These are phyloP conservation scores for Thielaviopsis euricoi DNA, from an alignment of 2,329 filamentous ascomycete genomes.

Conservation along the genomic window DNA sequence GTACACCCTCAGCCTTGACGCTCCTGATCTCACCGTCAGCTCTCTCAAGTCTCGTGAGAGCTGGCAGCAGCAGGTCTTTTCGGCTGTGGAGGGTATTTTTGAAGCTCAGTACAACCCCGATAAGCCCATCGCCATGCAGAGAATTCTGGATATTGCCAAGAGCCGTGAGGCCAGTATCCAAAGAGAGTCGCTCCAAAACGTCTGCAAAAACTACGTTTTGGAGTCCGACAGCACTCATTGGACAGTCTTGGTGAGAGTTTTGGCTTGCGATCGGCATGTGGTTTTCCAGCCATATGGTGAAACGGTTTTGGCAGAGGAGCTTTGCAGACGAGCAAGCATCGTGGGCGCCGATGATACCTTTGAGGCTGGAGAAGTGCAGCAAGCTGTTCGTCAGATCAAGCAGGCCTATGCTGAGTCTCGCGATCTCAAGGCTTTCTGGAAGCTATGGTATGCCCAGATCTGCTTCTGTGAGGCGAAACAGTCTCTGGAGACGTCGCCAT, in stretches of 20 bases:
- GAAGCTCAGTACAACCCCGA: constrained; percentile 13
- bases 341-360: constrained; percentile 11
- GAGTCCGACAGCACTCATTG: constrained; percentile 23
- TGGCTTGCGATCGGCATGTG: constrained; percentile 30
- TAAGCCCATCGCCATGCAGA: constrained; percentile 16
- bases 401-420: constrained; percentile 27
- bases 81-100: constrained; percentile 17
- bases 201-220: constrained; percentile 28
- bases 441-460: constrained; percentile 29
- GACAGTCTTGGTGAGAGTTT: constrained; percentile 24
- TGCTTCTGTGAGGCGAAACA: constrained; percentile 20
- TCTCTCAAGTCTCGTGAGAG: constrained; percentile 20
- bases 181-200: constrained; percentile 23
- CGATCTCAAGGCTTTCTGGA: constrained; percentile 30
- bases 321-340: constrained; percentile 19
- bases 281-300: constrained; percentile 24
- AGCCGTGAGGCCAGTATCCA: constrained; percentile 20
- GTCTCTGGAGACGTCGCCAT: constrained; percentile 18
- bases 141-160: constrained; percentile 20
- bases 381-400: constrained; percentile 20
- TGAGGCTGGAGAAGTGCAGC: constrained; percentile 15
- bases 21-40: constrained; percentile 8
- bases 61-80: constrained; percentile 25
- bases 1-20: constrained; percentile 25
- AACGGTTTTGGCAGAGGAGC: constrained; percentile 24